These are phyloP conservation scores for Dendrobium catenatum DNA, from an alignment of 106 monocot species.

Conservation along the genomic window DNA sequence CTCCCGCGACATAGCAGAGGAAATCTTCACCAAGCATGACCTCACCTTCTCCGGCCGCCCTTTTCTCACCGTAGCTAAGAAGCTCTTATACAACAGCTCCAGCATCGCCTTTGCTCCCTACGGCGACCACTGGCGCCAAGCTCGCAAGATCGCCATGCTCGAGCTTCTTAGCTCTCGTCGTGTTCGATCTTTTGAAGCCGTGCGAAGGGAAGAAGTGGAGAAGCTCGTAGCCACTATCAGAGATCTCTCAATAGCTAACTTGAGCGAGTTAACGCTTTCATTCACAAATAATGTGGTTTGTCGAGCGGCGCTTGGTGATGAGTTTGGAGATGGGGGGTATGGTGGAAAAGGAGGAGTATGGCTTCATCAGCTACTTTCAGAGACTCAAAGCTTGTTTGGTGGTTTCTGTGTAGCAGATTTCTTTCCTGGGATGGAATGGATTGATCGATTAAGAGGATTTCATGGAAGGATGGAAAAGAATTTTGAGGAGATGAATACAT, in stretches of 20 bases:
- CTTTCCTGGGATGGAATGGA: slow-evolving; percentile 20
- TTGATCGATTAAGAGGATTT: slow-evolving; percentile 8
- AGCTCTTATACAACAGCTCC: not conserved
- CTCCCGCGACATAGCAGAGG: not conserved
- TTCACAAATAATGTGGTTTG: not conserved
- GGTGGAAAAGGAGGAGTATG: too few species aligned
- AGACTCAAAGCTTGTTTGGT: slow-evolving; percentile 6
- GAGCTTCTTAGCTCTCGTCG: too few species aligned
- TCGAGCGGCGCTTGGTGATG: not conserved
- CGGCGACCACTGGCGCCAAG: too few species aligned
- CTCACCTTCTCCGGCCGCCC: not conserved
- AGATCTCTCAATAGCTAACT: not conserved
- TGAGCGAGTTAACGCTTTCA: not conserved
- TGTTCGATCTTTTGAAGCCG: too few species aligned
- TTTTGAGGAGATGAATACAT: slow-evolving; percentile 9
- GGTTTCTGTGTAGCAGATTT: slow-evolving; percentile 18
- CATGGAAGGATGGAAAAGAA: slow-evolving; percentile 13
- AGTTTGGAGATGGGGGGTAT: not conserved
- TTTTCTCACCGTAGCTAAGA: not conserved
- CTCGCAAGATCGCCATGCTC: too few species aligned
- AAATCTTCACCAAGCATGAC: too few species aligned
- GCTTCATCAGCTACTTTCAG: slow-evolving; percentile 3
- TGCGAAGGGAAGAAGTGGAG: too few species aligned
- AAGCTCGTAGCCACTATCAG: not conserved
- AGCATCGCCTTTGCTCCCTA: not conserved